These are phyloP conservation scores for Psidium guajava DNA, from an alignment of 345 rosid genomes.

Conservation along the genomic window DNA sequence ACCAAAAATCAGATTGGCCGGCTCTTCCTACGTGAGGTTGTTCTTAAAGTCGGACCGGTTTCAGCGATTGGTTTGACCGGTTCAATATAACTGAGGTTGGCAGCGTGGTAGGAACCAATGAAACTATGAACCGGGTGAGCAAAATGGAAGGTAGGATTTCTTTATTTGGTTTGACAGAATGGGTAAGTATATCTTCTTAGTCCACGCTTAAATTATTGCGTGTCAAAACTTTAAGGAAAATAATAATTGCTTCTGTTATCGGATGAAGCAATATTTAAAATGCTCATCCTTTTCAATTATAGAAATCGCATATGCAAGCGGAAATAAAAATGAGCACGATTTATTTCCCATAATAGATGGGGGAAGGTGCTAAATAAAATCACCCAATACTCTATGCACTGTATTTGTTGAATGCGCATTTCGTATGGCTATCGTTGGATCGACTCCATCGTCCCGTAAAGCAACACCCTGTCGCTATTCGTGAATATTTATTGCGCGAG, in stretches of 20 bases:
- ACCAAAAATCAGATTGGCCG: background rate
- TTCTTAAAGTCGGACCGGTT: background rate
- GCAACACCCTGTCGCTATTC: background rate
- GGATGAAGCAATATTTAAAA: background rate
- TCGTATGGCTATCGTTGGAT: background rate
- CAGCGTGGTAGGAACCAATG: background rate
- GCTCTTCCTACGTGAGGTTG: background rate
- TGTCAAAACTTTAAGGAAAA: rapidly evolving
- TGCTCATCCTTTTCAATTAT: background rate
- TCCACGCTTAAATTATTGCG: background rate
- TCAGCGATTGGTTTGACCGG: background rate
- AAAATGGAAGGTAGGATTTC: background rate
- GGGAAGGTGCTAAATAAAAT: background rate
- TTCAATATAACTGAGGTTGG: background rate
- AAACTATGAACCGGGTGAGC: background rate
- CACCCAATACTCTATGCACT: background rate
- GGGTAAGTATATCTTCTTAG: background rate
- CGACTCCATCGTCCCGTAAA: background rate
- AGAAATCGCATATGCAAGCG: background rate
- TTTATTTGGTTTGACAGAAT: background rate
- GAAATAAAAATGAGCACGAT: background rate
- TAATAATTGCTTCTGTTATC: background rate
- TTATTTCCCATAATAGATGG: background rate
- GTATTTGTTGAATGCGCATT: background rate
- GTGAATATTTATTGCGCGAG: background rate